Conservation (phyloP, 495 filamentous ascomycete genomes). For the Delitschia confertaspora region DNA sequence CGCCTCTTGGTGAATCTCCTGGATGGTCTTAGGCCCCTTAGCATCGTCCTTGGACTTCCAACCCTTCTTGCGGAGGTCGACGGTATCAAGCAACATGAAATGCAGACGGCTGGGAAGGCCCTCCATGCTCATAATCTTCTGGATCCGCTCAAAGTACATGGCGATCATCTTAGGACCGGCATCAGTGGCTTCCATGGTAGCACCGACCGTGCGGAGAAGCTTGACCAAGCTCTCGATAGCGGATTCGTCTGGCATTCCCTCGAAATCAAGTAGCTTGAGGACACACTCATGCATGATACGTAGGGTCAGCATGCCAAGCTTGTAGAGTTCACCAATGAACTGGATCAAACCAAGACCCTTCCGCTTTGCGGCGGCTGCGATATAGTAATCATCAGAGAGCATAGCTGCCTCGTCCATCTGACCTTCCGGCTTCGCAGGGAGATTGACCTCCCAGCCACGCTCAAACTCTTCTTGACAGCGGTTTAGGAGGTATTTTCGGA, state of each 20-base stretch:
- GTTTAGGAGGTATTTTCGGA: slow-evolving; percentile 98
- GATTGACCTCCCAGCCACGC: slow-evolving; percentile 89
- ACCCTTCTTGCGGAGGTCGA: slow-evolving; percentile 64
- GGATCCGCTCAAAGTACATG: slow-evolving; percentile 85
- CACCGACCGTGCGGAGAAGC: slow-evolving; percentile 82
- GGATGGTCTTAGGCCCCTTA: slow-evolving; percentile 94
- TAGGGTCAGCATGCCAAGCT: slow-evolving; percentile 95
- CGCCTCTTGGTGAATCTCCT: slow-evolving; percentile 81
- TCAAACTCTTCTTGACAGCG: slow-evolving; percentile 98
- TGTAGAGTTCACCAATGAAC: slow-evolving; percentile 99
- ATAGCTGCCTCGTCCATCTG: slow-evolving; percentile 63
- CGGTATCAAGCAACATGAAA: slow-evolving; percentile 94
- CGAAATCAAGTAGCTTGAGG: slow-evolving; percentile 89
- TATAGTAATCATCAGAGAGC: slow-evolving; percentile 95
- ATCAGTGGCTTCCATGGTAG: slow-evolving; percentile 69
- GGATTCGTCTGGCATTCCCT: slow-evolving; percentile 86
- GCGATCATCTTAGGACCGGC: slow-evolving; percentile 69
- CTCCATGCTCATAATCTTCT: slow-evolving; percentile 63
- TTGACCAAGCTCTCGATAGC: slow-evolving; percentile 93
- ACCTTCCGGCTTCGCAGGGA: slow-evolving; percentile 74
- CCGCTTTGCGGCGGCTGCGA: slow-evolving; percentile 90
- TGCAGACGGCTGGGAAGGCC: slow-evolving; percentile 74
- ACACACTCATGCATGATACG: slow-evolving; percentile 99
- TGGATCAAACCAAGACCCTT: slow-evolving; percentile 95
- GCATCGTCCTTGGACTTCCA: slow-evolving; percentile 81